Percentiles rank a stretch among this genome's conserved stretches.
Conservation (phyloP, 192 early-diverging fungal species). For the Mortierella hygrophila region DNA sequence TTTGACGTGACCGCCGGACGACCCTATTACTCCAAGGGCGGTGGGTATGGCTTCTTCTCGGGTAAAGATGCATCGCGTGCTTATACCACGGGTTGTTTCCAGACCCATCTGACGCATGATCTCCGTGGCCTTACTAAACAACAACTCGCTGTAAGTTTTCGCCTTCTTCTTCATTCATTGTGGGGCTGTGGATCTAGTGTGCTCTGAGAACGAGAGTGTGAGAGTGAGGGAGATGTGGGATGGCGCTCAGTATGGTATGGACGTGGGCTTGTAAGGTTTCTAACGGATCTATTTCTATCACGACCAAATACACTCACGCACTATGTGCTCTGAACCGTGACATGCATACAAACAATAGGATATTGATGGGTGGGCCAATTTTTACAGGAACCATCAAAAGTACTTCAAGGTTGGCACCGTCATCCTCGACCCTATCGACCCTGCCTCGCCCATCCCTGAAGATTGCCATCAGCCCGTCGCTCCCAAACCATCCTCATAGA, state of each 20-base stretch:
- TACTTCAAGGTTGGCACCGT: constrained; percentile 92
- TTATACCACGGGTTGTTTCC: constrained; percentile 95
- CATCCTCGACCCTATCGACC: constrained; percentile 84
- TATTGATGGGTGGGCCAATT: constrained; percentile 85
- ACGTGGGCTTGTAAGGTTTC: background rate
- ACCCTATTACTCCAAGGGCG: constrained; percentile 81
- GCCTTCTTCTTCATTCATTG: background rate
- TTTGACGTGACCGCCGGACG: constrained; percentile 90
- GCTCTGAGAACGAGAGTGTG: background rate
- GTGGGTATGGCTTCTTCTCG: constrained; percentile 89
- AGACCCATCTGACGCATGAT: constrained; percentile 95
- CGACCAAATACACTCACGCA: background rate
- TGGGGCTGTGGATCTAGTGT: background rate
- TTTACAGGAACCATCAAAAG: constrained; percentile 89
- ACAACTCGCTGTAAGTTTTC: constrained; percentile 76
- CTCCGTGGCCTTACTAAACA: constrained; percentile 82
- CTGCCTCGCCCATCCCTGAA: constrained; percentile 83
- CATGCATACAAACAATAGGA: constrained; percentile 49
- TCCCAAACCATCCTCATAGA: constrained; percentile 55
- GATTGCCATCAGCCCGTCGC: constrained; percentile 74
- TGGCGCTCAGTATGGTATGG: background rate
- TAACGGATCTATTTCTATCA: background rate
- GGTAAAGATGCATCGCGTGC: constrained; percentile 94
- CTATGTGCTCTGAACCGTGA: background rate
- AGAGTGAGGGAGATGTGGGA: background rate